Percentiles rank a stretch among this genome's conserved stretches.
Conservation (phyloP, 2,329 filamentous ascomycete species). For the Tympanopsis confertula region DNA sequence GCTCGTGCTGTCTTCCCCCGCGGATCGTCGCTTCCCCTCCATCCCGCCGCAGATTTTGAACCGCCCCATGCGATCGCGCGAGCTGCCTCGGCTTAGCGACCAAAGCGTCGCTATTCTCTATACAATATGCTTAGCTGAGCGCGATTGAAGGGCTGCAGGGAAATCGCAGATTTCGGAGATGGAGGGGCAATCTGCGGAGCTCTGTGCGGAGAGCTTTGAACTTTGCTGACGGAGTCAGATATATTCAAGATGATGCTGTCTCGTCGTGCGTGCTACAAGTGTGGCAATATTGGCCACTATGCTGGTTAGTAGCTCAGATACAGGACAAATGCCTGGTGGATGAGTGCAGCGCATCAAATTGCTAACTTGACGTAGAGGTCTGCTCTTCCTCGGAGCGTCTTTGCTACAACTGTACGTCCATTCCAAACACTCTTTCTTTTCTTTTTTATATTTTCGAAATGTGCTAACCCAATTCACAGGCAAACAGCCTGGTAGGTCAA, state of each 20-base stretch:
- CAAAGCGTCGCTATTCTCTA: too few species aligned
- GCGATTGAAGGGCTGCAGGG: too few species aligned
- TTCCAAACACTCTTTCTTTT: neutral
- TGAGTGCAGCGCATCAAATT: neutral
- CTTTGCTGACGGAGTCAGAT: too few species aligned
- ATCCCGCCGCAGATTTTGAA: too few species aligned
- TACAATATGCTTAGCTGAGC: too few species aligned
- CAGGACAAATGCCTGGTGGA: neutral
- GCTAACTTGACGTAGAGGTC: conserved; percentile 45
- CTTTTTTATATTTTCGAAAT: conserved; percentile 5
- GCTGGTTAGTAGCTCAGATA: conserved; percentile 14
- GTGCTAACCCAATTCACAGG: conserved; percentile 26
- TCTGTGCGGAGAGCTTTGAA: too few species aligned
- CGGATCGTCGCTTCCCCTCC: too few species aligned
- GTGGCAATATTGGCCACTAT: conserved; percentile 71
- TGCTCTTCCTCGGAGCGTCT: conserved; percentile 96
- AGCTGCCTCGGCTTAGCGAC: too few species aligned
- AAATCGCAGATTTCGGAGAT: too few species aligned
- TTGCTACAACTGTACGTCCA: conserved; percentile 89
- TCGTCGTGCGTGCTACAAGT: conserved; percentile 74
- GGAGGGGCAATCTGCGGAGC: too few species aligned
- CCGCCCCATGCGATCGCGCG: too few species aligned
- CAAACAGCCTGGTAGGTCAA: conserved; percentile 64
- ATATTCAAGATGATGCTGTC: conserved; percentile 58
- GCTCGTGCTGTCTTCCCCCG: too few species aligned